Conservation (phyloP, 345 rosid species). For the Acer negundo region DNA sequence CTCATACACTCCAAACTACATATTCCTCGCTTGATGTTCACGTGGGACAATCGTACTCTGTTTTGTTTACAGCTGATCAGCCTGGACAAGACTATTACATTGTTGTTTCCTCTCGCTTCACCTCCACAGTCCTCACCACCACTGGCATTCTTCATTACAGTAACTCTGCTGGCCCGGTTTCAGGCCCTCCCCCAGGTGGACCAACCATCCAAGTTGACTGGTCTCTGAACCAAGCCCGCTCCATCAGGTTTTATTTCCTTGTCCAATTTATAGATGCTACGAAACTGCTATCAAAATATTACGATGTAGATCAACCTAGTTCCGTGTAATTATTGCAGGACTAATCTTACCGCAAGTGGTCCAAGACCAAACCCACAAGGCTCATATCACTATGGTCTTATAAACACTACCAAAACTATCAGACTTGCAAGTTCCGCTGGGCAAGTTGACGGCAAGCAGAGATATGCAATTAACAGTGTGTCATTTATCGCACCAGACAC, state of each 20-base stretch:
- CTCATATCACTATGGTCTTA: conserved; percentile 94
- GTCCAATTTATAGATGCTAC: background rate
- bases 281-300: background rate
- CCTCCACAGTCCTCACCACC: conserved; percentile 58
- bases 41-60: conserved; percentile 84
- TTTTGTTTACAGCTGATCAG: conserved; percentile 86
- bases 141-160: conserved; percentile 78
- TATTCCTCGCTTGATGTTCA: conserved; percentile 93
- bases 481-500: conserved; percentile 78
- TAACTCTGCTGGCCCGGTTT: conserved; percentile 71
- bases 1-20: conserved; percentile 74
- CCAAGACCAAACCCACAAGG: conserved; percentile 99
- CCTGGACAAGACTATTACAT: conserved; percentile 77
- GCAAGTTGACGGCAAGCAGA: conserved; percentile 79
- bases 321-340: conserved; percentile 47
- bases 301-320: background rate
- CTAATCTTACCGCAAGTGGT: conserved; percentile 94
- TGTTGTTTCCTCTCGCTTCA: conserved; percentile 83
- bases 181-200: conserved; percentile 88
- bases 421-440: conserved; percentile 77
- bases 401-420: conserved; percentile 72
- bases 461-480: conserved; percentile 87
- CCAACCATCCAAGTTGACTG: conserved; percentile 84
- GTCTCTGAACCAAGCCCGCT: conserved; percentile 95
- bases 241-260: conserved; percentile 56